Percentiles rank a stretch among this genome's conserved stretches.
These are phyloP conservation scores for Phyllosticta citrichinensis DNA, from an alignment of 2,329 filamentous ascomycete genomes.

Conservation along the genomic window DNA sequence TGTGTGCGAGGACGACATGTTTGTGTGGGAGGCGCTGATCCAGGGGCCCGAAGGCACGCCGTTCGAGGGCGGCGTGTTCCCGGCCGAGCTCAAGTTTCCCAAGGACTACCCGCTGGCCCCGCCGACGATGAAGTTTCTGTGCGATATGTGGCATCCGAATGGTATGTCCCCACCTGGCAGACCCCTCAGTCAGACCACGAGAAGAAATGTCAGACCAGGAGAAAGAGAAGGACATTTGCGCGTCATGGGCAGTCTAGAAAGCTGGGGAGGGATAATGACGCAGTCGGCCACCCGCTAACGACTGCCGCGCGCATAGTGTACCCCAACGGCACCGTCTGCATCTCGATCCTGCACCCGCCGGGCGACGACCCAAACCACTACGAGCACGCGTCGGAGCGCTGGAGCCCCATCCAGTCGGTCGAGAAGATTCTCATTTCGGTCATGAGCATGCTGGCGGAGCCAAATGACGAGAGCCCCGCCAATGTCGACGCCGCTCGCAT, in stretches of 20 bases:
- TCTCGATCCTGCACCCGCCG: slow-evolving; percentile 91
- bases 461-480: slow-evolving; percentile 91
- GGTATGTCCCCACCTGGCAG: slow-evolving; percentile 36
- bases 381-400: slow-evolving; percentile 80
- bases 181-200: background rate
- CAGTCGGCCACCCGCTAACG: background rate
- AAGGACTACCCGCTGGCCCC: slow-evolving; percentile 77
- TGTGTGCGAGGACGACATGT: slow-evolving; percentile 85
- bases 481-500: slow-evolving; percentile 88
- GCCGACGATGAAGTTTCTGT: slow-evolving; percentile 78
- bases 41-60: slow-evolving; percentile 92
- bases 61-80: slow-evolving; percentile 92
- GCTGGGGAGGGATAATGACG: background rate
- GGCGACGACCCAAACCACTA: slow-evolving; percentile 93
- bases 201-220: background rate
- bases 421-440: slow-evolving; percentile 89
- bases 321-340: slow-evolving; percentile 77
- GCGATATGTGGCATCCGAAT: slow-evolving; percentile 88
- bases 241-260: background rate
- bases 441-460: slow-evolving; percentile 82
- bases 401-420: slow-evolving; percentile 88
- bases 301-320: slow-evolving; percentile 49
- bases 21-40: slow-evolving; percentile 93
- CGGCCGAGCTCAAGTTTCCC: slow-evolving; percentile 74
- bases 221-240: background rate